These are phyloP conservation scores for Phytophthora megakarya DNA, from an alignment of 352 stramenopile species.

Conservation along the genomic window DNA sequence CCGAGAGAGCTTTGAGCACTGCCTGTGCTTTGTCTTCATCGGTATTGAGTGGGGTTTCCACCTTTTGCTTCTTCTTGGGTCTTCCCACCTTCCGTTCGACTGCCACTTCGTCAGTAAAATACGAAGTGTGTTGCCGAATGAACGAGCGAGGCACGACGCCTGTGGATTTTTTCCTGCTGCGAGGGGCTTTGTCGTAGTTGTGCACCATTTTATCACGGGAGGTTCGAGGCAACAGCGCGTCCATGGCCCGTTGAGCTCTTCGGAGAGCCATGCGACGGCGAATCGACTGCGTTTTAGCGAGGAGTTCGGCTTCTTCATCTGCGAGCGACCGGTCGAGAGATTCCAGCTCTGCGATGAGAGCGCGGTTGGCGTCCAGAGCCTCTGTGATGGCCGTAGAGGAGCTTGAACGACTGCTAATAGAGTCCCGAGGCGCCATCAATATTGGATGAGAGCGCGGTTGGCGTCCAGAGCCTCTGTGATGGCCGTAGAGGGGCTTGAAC, in stretches of 20 bases:
- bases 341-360: constrained; percentile 49
- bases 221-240: constrained; percentile 28
- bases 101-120: constrained; percentile 59
- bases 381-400: constrained; percentile 14
- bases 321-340: constrained; percentile 34
- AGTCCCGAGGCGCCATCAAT: constrained; percentile 20
- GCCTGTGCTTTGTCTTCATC: constrained; percentile 3
- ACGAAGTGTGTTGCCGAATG: constrained; percentile 61
- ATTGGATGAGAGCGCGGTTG: constrained; percentile 47
- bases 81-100: constrained; percentile 23
- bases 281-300: constrained; percentile 47
- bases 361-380: constrained; percentile 51
- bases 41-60: background rate
- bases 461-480: constrained; percentile 38
- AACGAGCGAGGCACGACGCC: constrained; percentile 53
- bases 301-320: constrained; percentile 46
- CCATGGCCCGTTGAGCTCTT: constrained; percentile 58
- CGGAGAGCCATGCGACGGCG: constrained; percentile 54
- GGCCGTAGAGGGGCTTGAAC: constrained; percentile 7
- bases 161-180: constrained; percentile 9
- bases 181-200: constrained; percentile 35
- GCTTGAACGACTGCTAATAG: constrained; percentile 12
- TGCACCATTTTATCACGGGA: background rate
- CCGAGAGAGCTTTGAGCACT: constrained; percentile 17
- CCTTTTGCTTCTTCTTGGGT: constrained; percentile 35